Percentiles rank a stretch among this genome's conserved stretches.
Conservation (phyloP, 2,329 filamentous ascomycete genomes). For the Sporothrix phasma region DNA sequence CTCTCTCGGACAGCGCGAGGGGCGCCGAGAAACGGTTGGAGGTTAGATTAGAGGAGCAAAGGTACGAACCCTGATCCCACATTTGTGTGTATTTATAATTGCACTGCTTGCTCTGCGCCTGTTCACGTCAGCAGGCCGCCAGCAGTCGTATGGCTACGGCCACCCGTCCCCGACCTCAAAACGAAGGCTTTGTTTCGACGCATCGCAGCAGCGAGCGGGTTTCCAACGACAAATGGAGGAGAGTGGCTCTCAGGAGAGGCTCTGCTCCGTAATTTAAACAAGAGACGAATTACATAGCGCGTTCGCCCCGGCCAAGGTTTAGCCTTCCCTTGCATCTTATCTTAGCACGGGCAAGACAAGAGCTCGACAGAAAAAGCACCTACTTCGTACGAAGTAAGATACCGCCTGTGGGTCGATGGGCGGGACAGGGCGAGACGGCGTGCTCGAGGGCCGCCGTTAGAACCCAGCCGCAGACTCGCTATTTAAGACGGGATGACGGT, state of each 20-base stretch:
- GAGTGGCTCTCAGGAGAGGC: too few species aligned
- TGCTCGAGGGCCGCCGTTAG: slow-evolving; percentile 8
- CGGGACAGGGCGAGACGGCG: slow-evolving; percentile 12
- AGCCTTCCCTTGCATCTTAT: neutral
- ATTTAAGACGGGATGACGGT: slow-evolving; percentile 4
- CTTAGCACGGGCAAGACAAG: neutral
- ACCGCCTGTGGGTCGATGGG: slow-evolving; percentile 1
- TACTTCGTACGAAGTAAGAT: too few species aligned
- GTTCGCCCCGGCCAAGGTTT: neutral
- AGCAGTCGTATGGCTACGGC: neutral
- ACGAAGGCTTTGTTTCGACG: neutral
- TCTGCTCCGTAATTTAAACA: slow-evolving; percentile 7
- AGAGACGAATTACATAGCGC: slow-evolving; percentile 6
- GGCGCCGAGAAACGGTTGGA: neutral
- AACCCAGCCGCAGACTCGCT: neutral
- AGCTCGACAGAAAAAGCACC: too few species aligned
- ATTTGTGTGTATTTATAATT: neutral
- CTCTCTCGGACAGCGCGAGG: neutral
- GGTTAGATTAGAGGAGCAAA: slow-evolving; percentile 7
- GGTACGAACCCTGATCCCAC: neutral
- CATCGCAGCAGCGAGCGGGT: neutral
- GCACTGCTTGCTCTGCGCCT: neutral
- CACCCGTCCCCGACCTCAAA: neutral
- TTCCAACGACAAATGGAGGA: neutral
- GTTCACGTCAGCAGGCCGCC: neutral